Evolutionary conservation across 1,284 basidiomycete species (phyloP), one percentile per base, ranked within the genome.

Genomic region (Malassezia furfur): DNA sequence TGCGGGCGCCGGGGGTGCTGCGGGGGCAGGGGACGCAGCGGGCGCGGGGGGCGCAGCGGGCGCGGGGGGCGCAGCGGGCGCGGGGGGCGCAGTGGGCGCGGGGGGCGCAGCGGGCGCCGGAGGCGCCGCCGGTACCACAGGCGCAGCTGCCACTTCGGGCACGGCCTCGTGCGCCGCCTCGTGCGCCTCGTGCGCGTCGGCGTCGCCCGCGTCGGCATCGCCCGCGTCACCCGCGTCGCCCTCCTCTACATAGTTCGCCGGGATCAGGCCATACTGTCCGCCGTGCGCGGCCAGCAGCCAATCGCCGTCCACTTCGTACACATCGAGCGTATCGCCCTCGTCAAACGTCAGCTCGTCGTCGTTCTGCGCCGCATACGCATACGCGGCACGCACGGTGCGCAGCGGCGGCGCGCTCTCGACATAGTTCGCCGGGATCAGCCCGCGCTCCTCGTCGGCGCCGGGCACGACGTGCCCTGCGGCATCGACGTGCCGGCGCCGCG

Each of bases 391-490:
- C 51, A 70, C 73, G 36, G 63, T 34, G 19, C 69, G 60, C 25
- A 72, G 44, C 41, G 70, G 72, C 50, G 68, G 68, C 12, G 65
- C 61, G 50, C 64, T 62, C 35, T 74, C 69, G 38, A 74, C 66
- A 48, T 74, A 74, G 60, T 73, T 74, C 46, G 68, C 69, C 1
- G 72, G 72, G 38, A 74, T 68, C 22, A 74, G 64, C 32, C 72
- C 72, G 3, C 48, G 38, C 30, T 34, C 51, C 28, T 61, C 49
- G 28, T 64, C 62, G 14, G 48, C 44, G 38, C 57, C 63, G 2
- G 57, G 35, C 12, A 57, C 50, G 10, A 61, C 60, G 34, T 62
- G 45, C 25, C 63, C 58, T 30, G 58, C 57, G 12, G 57, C 47
- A 41, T 63, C 43, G 37, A 67, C 59, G 12, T 55, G 50, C 32